Evolutionary conservation across 352 stramenopile species (phyloP), one percentile per base, ranked within the genome.

Genomic region (Phytophthora brassicae): DNA sequence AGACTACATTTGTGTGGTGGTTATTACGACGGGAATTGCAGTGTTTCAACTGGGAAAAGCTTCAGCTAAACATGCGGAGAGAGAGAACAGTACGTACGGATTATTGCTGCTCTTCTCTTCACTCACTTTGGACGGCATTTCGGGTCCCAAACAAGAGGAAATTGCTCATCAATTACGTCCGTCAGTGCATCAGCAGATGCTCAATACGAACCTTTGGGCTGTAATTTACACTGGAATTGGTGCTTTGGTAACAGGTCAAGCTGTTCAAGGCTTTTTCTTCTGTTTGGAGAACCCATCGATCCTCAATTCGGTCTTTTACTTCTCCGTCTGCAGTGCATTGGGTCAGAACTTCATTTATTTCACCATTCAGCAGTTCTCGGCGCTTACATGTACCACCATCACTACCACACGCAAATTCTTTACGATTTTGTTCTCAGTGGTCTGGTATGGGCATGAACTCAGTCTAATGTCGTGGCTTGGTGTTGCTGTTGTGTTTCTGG

Each of bases 361-460:
- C 66, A 99, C 96, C 29, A 97, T 99, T 67, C 88, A 97, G 58
- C 86, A 97, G 70, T 99, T 99, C 78, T 97, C 97, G 73, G 95
- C 97, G 38, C 88, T 99, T 35, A 97, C 98, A 52, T 98, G 95
- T 72, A 99, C 97, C 31, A 99, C 97, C 31, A 98, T 99, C 63
- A 99, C 98, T 28, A 99, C 98, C 1, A 99, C 97, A 56, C 87
- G 98, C 73, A 99, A 99, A 81, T 99, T 99, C 75, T 99, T 99
- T 70, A 99, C 94, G 9, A 98, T 99, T 39, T 76, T 99, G 22
- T 92, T 99, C 66, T 99, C 93, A 19, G 96, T 99, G 14, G 70
- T 99, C 17, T 92, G 96, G 72, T 98, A 98, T 70, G 96, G 95
- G 20, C 95, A 99, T 83, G 60, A 88, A 29, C 88, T 99, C 44